phyloP scores from a whole-genome alignment of 495 filamentous ascomycete species.

The Aspergillus sclerotioniger region DNA sequence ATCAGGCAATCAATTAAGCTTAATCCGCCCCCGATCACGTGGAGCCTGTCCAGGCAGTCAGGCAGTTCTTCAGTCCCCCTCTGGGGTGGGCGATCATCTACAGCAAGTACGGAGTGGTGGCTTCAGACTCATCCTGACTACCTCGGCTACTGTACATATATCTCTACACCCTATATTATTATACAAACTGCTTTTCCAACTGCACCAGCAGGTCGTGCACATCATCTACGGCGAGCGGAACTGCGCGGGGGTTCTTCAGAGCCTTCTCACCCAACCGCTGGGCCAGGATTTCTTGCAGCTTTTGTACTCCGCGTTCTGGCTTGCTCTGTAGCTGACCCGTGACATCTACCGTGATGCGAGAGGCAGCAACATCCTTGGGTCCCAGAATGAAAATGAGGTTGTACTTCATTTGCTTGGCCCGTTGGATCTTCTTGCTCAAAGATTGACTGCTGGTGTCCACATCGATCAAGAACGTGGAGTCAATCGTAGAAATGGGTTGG shows the following conservation, averaged over 20 bases:
- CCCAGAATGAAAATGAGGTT: constrained; percentile 75
- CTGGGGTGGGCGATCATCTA: neutral
- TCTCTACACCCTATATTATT: constrained; percentile 1
- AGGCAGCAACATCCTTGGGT: constrained; percentile 47
- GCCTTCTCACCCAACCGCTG: constrained; percentile 30
- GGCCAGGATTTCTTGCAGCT: constrained; percentile 32
- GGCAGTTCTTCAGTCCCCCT: too few species aligned
- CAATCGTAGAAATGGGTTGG: constrained; percentile 36
- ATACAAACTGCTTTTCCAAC: constrained; percentile 41
- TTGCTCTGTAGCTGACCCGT: constrained; percentile 47
- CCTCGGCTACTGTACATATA: neutral
- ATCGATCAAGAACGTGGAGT: constrained; percentile 65
- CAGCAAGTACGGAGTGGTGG: too few species aligned
- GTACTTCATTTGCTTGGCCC: constrained; percentile 72
- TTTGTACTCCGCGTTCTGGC: constrained; percentile 27
- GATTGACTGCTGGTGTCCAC: constrained; percentile 63
- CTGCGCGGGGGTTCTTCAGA: constrained; percentile 37
- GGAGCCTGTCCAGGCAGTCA: too few species aligned
- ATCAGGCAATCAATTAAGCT: constrained; percentile 3
- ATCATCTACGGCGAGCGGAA: constrained; percentile 36
- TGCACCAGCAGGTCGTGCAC: constrained; percentile 42
- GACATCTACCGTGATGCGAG: constrained; percentile 45
- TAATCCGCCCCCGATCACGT: neutral
- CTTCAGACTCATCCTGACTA: too few species aligned
- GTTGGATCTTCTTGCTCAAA: constrained; percentile 65